phyloP scores from a whole-genome alignment of 306 rosid genomes.

The Clitoria ternatea region DNA sequence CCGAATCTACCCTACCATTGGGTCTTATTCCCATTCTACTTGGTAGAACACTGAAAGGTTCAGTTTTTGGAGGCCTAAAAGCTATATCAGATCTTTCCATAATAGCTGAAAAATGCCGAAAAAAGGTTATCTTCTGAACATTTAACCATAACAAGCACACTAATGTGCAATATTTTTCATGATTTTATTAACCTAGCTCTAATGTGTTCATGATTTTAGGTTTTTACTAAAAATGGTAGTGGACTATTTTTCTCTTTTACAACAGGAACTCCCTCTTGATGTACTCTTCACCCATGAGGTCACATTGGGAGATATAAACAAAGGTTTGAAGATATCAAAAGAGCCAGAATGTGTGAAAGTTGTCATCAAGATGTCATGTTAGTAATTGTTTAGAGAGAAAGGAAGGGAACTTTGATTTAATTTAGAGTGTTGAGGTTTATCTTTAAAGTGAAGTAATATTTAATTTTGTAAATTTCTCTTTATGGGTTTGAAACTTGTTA shows the following conservation, averaged over 20 bases:
- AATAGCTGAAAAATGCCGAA: constrained; percentile 29
- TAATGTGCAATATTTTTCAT: too few species aligned
- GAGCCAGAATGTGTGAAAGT: constrained; percentile 44
- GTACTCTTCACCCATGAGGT: constrained; percentile 43
- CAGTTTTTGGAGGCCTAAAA: constrained; percentile 42
- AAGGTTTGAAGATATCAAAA: constrained; percentile 33
- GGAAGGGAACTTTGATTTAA: too few species aligned
- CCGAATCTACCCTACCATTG: background rate
- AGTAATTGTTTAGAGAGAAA: background rate
- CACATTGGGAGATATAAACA: constrained; percentile 26
- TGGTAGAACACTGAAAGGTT: constrained; percentile 47
- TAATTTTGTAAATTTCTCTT: too few species aligned
- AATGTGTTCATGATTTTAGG: too few species aligned
- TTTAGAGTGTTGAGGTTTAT: too few species aligned
- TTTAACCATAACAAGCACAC: background rate
- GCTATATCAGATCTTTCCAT: constrained; percentile 38
- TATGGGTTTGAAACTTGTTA: too few species aligned
- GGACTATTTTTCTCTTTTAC: background rate
- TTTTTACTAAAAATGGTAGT: background rate
- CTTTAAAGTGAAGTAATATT: too few species aligned
- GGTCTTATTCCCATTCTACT: constrained; percentile 2
- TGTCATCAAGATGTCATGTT: constrained; percentile 38
- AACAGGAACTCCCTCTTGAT: constrained; percentile 46
- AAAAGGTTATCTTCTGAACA: constrained; percentile 27
- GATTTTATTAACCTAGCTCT: too few species aligned